These are phyloP conservation scores for Hordeum marinum DNA, from an alignment of 176 grass and related monocot genomes.

Conservation along the genomic window DNA sequence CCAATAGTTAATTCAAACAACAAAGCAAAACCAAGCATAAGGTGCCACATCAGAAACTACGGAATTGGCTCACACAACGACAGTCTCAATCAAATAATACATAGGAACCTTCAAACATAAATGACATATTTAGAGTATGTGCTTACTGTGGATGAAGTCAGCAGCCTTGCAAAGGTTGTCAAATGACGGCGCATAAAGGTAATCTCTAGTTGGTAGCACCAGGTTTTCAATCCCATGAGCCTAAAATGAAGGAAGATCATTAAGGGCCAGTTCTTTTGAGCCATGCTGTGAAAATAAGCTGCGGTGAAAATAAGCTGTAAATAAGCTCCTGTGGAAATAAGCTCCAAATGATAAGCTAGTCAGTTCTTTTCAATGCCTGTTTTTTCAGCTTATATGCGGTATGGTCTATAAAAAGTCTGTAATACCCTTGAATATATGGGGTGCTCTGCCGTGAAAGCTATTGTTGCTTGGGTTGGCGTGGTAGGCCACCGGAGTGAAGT, in stretches of 20 bases:
- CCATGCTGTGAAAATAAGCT: no score
- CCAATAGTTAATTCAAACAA: neutral
- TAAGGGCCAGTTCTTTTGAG: no score
- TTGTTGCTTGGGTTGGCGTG: no score
- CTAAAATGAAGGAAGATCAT: constrained; percentile 40
- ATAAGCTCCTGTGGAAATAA: no score
- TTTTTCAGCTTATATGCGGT: no score
- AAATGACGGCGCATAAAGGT: constrained; percentile 91
- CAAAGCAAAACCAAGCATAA: neutral
- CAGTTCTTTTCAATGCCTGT: no score
- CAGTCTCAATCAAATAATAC: neutral
- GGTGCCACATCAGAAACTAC: neutral
- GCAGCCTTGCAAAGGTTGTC: constrained; percentile 70
- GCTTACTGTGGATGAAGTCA: constrained; percentile 88
- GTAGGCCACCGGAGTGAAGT: no score
- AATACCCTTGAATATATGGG: no score
- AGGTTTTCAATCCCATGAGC: constrained; percentile 82
- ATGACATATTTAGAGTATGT: constrained; percentile 7
- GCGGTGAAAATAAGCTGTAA: no score
- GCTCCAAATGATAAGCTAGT: no score
- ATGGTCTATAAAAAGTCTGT: no score
- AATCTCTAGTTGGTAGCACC: constrained; percentile 91
- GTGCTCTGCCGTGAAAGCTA: no score
- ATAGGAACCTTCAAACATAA: neutral
- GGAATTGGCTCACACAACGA: neutral